A percentile compares a stretch with the other conserved stretches of the same genome.
phyloP scores from a whole-genome alignment of 352 stramenopile genomes.

The Globisporangium camurandrum region DNA sequence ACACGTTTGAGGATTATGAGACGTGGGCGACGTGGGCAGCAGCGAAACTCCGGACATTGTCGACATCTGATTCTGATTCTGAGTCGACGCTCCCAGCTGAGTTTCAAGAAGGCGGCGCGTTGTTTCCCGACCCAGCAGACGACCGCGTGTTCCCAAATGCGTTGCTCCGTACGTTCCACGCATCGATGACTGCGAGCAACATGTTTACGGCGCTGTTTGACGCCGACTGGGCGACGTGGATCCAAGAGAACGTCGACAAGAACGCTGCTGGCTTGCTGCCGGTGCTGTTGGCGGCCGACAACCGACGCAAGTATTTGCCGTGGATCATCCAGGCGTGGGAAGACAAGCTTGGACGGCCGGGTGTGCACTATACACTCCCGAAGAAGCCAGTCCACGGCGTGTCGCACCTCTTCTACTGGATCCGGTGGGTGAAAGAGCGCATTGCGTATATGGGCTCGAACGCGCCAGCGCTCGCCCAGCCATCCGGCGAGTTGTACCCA shows the following conservation, averaged over 20 bases:
- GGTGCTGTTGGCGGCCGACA: slow-evolving; percentile 30
- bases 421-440: slow-evolving; percentile 78
- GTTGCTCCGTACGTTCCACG: slow-evolving; percentile 54
- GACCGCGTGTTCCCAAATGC: slow-evolving; percentile 48
- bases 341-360: slow-evolving; percentile 31
- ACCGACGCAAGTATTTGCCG: slow-evolving; percentile 48
- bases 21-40: slow-evolving; percentile 56
- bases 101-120: slow-evolving; percentile 44
- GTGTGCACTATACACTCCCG: slow-evolving; percentile 62
- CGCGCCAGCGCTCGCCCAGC: slow-evolving; percentile 33
- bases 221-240: slow-evolving; percentile 44
- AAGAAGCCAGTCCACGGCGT: slow-evolving; percentile 53
- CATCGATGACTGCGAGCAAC: slow-evolving; percentile 42
- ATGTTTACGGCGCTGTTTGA: slow-evolving; percentile 54
- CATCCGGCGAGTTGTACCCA: slow-evolving; percentile 45
- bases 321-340: slow-evolving; percentile 58
- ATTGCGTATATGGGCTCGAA: slow-evolving; percentile 50
- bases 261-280: slow-evolving; percentile 36
- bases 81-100: slow-evolving; percentile 29
- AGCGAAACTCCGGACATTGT: slow-evolving; percentile 34
- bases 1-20: slow-evolving; percentile 55
- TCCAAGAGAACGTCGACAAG: slow-evolving; percentile 50
- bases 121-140: slow-evolving; percentile 57
- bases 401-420: slow-evolving; percentile 67
- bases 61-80: slow-evolving; percentile 19